These are phyloP conservation scores for Vitis hybrid DNA, from an alignment of 177 flowering plant species.

Conservation along the genomic window DNA sequence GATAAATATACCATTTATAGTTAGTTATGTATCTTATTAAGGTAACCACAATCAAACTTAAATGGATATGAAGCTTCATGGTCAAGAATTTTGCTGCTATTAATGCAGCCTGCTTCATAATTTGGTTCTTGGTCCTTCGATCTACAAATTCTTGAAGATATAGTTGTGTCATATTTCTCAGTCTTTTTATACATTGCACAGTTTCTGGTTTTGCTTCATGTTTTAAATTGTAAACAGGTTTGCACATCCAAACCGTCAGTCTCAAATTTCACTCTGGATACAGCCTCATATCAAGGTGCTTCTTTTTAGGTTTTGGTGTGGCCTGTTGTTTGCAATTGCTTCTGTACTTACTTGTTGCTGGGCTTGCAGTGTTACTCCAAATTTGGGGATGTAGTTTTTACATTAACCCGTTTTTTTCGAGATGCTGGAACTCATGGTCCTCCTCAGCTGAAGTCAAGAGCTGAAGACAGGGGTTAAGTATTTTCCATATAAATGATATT, in stretches of 20 bases:
- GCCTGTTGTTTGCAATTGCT: neutral
- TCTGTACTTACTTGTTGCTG: constrained; percentile 16
- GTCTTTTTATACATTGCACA: neutral
- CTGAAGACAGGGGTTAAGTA: constrained; percentile 31
- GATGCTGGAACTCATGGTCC: constrained; percentile 35
- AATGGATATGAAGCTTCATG: too few relatives aligned
- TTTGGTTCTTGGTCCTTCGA: too few relatives aligned
- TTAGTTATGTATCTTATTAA: too few relatives aligned
- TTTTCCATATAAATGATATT: constrained; percentile 5
- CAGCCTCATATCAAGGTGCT: constrained; percentile 84
- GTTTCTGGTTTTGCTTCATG: constrained; percentile 6
- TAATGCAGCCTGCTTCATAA: too few relatives aligned
- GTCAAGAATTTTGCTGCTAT: too few relatives aligned
- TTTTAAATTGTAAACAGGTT: constrained; percentile 51
- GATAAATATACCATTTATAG: too few relatives aligned
- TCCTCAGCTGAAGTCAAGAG: constrained; percentile 28
- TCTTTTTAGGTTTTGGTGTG: constrained; percentile 8
- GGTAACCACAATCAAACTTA: too few relatives aligned
- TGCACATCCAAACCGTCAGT: constrained; percentile 50
- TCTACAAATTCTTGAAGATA: too few relatives aligned
- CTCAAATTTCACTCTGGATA: constrained; percentile 87
- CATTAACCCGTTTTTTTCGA: constrained; percentile 82
- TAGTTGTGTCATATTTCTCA: neutral
- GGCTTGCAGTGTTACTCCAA: constrained; percentile 75
- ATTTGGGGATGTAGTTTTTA: constrained; percentile 85